Conservation (phyloP, 495 filamentous ascomycete species). For the Annulohypoxylon maeteangense region DNA sequence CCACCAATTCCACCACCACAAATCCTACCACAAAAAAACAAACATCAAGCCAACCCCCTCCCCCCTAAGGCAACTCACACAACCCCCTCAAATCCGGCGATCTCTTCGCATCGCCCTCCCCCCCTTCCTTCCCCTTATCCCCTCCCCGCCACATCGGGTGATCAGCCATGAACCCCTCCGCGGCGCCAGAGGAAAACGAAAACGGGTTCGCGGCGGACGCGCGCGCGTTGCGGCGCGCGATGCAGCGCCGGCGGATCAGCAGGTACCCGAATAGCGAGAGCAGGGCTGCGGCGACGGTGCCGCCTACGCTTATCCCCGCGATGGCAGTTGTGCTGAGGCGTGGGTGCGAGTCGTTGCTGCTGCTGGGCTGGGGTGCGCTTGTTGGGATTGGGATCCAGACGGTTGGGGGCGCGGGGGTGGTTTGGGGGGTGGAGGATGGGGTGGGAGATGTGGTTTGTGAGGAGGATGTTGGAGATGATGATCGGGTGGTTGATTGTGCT, state of each 20-base stretch:
- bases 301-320: slow-evolving; percentile 33
- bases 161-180: slow-evolving; percentile 25
- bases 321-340: slow-evolving; percentile 16
- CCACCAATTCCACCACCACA: background rate
- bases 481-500: too few species aligned
- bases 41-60: background rate
- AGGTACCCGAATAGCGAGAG: slow-evolving; percentile 16
- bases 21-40: background rate
- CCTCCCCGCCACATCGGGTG: slow-evolving; percentile 18
- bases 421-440: background rate
- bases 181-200: slow-evolving; percentile 10
- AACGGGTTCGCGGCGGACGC: background rate
- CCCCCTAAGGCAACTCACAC: background rate
- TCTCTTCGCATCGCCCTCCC: background rate
- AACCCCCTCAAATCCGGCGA: background rate
- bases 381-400: background rate
- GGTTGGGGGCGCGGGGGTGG: background rate
- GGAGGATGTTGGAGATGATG: background rate
- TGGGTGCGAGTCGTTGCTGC: background rate
- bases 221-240: slow-evolving; percentile 25
- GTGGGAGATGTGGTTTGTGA: background rate
- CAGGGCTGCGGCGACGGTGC: slow-evolving; percentile 15
- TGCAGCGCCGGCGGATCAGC: slow-evolving; percentile 31
- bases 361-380: background rate
- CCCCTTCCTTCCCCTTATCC: background rate